phyloP scores from a whole-genome alignment of 2,329 filamentous ascomycete genomes.

The Sporothrix pallida region DNA sequence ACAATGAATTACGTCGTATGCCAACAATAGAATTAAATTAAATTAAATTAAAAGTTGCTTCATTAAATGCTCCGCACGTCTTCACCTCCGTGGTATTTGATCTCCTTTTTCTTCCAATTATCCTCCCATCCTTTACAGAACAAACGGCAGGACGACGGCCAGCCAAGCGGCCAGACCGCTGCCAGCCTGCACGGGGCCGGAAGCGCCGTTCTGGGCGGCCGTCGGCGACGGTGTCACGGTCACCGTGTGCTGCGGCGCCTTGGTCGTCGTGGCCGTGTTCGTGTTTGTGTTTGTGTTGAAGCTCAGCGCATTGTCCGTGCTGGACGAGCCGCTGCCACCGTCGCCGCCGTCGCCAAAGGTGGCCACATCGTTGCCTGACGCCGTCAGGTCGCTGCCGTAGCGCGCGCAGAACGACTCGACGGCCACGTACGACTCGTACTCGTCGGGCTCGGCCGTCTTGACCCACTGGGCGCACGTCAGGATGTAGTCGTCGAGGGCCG shows the following conservation, averaged over 20 bases:
- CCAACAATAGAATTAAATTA: background rate
- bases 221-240: conserved; percentile 29
- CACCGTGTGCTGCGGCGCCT: conserved; percentile 23
- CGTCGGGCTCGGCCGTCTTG: conserved; percentile 35
- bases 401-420: conserved; percentile 38
- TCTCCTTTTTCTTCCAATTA: background rate
- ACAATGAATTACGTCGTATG: conserved; percentile 21
- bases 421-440: conserved; percentile 36
- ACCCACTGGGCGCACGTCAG: conserved; percentile 38
- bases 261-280: conserved; percentile 22
- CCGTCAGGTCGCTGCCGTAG: background rate
- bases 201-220: conserved; percentile 5
- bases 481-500: conserved; percentile 40
- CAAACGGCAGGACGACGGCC: conserved; percentile 31
- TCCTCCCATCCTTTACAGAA: conserved; percentile 16
- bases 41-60: background rate
- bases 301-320: background rate
- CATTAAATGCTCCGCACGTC: background rate
- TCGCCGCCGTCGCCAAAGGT: conserved; percentile 29
- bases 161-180: conserved; percentile 29
- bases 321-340: background rate
- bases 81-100: background rate
- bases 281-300: conserved; percentile 11
- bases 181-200: background rate
- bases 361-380: background rate